Conservation (phyloP, 495 filamentous ascomycete species). For the Lasiosphaeria hispida region DNA sequence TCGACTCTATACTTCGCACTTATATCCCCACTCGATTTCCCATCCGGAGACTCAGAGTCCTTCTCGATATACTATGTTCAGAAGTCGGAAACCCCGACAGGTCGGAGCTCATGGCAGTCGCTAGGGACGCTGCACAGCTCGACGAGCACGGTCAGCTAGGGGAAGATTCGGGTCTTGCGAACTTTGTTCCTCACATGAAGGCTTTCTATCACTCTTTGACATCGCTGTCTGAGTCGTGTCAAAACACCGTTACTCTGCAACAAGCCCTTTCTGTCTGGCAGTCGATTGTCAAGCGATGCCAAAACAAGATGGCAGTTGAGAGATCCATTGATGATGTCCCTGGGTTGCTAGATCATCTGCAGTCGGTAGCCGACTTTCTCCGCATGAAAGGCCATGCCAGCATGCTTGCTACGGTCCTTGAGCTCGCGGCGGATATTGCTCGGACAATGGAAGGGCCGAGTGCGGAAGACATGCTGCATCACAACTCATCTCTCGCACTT, state of each 20-base stretch:
- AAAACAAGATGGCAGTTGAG: slow-evolving; percentile 51
- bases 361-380: slow-evolving; percentile 71
- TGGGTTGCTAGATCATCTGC: slow-evolving; percentile 60
- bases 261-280: slow-evolving; percentile 51
- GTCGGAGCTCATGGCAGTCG: slow-evolving; percentile 32
- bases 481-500: slow-evolving; percentile 59
- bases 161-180: slow-evolving; percentile 53
- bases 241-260: slow-evolving; percentile 49
- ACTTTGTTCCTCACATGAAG: slow-evolving; percentile 56
- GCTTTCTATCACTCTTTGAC: slow-evolving; percentile 53
- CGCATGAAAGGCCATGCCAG: slow-evolving; percentile 64
- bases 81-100: slow-evolving; percentile 34
- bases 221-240: slow-evolving; percentile 52
- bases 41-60: slow-evolving; percentile 41
- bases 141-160: slow-evolving; percentile 34
- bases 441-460: slow-evolving; percentile 52
- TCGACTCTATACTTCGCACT: slow-evolving; percentile 40
- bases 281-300: slow-evolving; percentile 45
- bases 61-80: slow-evolving; percentile 37
- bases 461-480: slow-evolving; percentile 55
- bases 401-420: slow-evolving; percentile 45
- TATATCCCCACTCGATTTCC: slow-evolving; percentile 44
- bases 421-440: slow-evolving; percentile 49
- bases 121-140: slow-evolving; percentile 38
- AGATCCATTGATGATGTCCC: slow-evolving; percentile 59